phyloP scores from a whole-genome alignment of 441 rosid species.

The Populus trichocarpa region DNA sequence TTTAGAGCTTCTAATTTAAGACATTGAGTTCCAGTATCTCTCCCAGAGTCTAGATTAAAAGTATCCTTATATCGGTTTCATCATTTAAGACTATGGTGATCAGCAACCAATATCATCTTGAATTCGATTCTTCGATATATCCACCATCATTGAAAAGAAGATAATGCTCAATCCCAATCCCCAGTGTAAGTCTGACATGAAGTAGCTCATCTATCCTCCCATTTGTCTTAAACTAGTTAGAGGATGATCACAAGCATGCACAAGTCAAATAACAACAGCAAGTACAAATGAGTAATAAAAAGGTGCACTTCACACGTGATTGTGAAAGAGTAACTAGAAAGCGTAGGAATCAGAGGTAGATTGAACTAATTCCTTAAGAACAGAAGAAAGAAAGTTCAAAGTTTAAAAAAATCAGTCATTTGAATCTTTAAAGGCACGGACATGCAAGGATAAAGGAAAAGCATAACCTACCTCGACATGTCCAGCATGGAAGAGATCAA shows the following conservation, averaged over 20 bases:
- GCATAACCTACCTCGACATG: constrained; percentile 52
- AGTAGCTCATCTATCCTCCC: neutral
- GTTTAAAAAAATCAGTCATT: neutral
- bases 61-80: neutral
- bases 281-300: neutral
- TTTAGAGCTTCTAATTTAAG: neutral
- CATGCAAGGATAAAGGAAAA: neutral
- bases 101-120: neutral
- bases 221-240: neutral
- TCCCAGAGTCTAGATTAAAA: neutral
- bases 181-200: neutral
- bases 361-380: neutral
- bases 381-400: neutral
- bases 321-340: neutral
- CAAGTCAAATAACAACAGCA: neutral
- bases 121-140: neutral
- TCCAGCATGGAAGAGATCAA: constrained; percentile 74
- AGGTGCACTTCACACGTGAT: neutral
- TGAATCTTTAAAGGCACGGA: neutral
- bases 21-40: neutral
- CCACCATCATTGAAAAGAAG: neutral
- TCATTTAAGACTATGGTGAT: neutral
- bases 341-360: neutral
- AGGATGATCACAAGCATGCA: neutral
- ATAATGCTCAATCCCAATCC: too few relatives aligned